These are phyloP conservation scores for Leptoxyphium fumago DNA, from an alignment of 2,329 filamentous ascomycete species.

Conservation along the genomic window DNA sequence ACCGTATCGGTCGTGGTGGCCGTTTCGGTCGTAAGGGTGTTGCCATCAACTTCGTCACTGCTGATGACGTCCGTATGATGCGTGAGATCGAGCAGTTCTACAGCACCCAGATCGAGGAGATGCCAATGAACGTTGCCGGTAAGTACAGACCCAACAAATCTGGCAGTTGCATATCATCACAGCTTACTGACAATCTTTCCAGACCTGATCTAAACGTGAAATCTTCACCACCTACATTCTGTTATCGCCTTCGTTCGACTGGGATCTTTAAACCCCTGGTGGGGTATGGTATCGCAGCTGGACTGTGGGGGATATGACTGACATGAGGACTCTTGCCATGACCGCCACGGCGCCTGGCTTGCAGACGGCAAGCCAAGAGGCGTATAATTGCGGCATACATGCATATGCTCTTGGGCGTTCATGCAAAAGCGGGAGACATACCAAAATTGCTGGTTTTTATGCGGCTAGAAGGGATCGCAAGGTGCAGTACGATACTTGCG, in stretches of 20 bases:
- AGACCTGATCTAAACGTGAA: constrained; percentile 25
- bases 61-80: constrained; percentile 99
- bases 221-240: background rate
- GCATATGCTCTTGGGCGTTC: background rate
- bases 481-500: background rate
- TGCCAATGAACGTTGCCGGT: constrained; percentile 84
- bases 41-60: constrained; percentile 99
- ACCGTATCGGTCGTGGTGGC: constrained; percentile 98
- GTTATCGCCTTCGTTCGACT: background rate
- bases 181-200: constrained; percentile 21
- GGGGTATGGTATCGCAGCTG: background rate
- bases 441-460: background rate
- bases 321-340: background rate
- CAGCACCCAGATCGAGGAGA: constrained; percentile 99
- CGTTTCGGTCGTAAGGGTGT: constrained; percentile 99
- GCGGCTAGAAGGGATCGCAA: background rate
- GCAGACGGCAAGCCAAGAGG: background rate
- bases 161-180: constrained; percentile 42
- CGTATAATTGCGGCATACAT: background rate
- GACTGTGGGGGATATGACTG: background rate
- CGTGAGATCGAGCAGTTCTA: constrained; percentile 99
- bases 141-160: constrained; percentile 20
- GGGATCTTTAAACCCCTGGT: background rate
- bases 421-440: background rate
- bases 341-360: background rate